Conservation (phyloP, 495 filamentous ascomycete species). For the Penicillium odoratum region DNA sequence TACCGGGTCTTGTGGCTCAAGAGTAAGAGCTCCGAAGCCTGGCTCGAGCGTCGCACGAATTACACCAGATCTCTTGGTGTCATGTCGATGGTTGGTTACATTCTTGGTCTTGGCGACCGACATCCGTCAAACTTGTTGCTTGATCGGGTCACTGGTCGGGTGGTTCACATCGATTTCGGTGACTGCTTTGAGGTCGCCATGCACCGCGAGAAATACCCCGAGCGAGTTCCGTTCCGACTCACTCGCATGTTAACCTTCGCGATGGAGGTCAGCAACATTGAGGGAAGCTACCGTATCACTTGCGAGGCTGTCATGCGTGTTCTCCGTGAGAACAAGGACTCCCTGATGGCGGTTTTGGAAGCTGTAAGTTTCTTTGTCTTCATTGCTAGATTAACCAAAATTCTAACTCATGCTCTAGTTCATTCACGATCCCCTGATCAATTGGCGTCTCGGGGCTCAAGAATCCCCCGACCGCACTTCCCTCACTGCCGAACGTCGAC, state of each 20-base stretch:
- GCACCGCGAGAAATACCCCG: conserved; percentile 99
- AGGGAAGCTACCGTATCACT: conserved; percentile 94
- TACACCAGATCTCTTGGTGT: conserved; percentile 96
- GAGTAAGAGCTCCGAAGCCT: conserved; percentile 95
- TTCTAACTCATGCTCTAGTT: conserved; percentile 55
- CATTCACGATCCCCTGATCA: conserved; percentile 96
- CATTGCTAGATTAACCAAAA: not conserved
- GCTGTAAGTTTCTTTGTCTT: conserved; percentile 63
- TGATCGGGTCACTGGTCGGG: conserved; percentile 89
- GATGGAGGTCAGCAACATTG: conserved; percentile 99
- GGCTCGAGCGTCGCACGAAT: conserved; percentile 94
- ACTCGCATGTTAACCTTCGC: conserved; percentile 98
- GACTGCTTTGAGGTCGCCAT: conserved; percentile 99
- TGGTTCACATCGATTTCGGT: conserved; percentile 98
- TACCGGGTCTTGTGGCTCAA: conserved; percentile 98
- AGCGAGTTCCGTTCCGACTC: conserved; percentile 94
- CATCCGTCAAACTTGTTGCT: conserved; percentile 98
- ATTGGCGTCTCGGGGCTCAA: conserved; percentile 89
- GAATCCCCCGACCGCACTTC: conserved; percentile 77
- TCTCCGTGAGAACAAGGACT: conserved; percentile 93
- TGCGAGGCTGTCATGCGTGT: conserved; percentile 99
- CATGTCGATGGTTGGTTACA: conserved; percentile 99
- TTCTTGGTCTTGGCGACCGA: conserved; percentile 92
- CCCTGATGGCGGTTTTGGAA: conserved; percentile 96
- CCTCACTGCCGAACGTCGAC: conserved; percentile 76